Conservation (phyloP, 805 yeast genomes). For the Spathaspora boniae region DNA sequence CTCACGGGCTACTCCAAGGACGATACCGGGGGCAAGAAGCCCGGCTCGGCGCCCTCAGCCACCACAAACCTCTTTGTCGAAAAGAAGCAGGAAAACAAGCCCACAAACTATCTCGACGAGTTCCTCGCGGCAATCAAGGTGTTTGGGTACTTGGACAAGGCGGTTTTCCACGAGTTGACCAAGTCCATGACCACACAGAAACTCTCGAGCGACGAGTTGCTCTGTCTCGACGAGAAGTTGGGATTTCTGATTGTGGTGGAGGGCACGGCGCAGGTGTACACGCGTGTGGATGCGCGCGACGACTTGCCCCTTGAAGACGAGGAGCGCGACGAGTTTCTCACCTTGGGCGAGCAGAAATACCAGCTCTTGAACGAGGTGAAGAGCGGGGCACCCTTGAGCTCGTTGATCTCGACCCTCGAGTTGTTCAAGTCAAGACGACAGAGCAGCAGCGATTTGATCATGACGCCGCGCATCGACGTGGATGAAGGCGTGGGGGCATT, state of each 20-base stretch:
- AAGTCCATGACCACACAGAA: slow-evolving; percentile 88
- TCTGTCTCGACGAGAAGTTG: slow-evolving; percentile 66
- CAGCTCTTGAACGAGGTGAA: slow-evolving; percentile 78
- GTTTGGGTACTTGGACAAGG: slow-evolving; percentile 87
- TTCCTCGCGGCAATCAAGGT: slow-evolving; percentile 87
- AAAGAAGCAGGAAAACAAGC: slow-evolving; percentile 24
- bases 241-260: slow-evolving; percentile 94
- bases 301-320: slow-evolving; percentile 27
- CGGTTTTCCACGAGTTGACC: slow-evolving; percentile 90
- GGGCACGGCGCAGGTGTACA: slow-evolving; percentile 79
- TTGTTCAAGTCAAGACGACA: slow-evolving; percentile 43
- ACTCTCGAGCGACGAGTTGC: slow-evolving; percentile 69
- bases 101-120: slow-evolving; percentile 77
- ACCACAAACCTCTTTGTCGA: slow-evolving; percentile 20
- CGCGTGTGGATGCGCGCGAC: slow-evolving; percentile 20
- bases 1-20: slow-evolving; percentile 56
- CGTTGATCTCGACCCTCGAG: slow-evolving; percentile 74
- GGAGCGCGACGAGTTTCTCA: slow-evolving; percentile 38
- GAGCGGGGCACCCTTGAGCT: slow-evolving; percentile 80
- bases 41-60: slow-evolving; percentile 3
- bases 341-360: slow-evolving; percentile 57
- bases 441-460: background rate
- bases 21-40: slow-evolving; percentile 26
- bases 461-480: slow-evolving; percentile 5
- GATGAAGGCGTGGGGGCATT: slow-evolving; percentile 2